phyloP scores from a whole-genome alignment of 805 yeast species.

The Yarrowia sp. region DNA sequence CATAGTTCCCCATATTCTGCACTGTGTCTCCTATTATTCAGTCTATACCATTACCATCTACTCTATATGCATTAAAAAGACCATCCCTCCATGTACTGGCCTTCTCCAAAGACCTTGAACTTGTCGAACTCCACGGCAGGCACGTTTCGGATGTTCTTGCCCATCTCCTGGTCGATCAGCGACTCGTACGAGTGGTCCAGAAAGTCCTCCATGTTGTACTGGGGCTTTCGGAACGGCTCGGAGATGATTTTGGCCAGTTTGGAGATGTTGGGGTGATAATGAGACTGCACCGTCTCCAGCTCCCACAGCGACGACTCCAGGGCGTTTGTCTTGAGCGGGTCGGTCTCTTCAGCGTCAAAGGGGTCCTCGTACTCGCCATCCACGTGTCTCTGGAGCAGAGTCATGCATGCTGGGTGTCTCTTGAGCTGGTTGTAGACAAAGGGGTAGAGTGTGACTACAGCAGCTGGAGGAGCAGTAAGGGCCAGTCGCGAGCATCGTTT shows the following conservation, averaged over 20 bases:
- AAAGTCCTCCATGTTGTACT: conserved; percentile 92
- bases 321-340: conserved; percentile 83
- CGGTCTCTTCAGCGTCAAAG: conserved; percentile 64
- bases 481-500: conserved; percentile 79
- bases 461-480: conserved; percentile 82
- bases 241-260: conserved; percentile 85
- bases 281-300: conserved; percentile 74
- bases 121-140: conserved; percentile 72
- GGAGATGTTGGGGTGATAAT: conserved; percentile 95
- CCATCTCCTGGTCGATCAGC: conserved; percentile 62
- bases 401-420: conserved; percentile 94
- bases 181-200: conserved; percentile 85
- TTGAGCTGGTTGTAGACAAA: conserved; percentile 87
- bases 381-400: conserved; percentile 67
- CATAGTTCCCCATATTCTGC: no score
- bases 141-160: conserved; percentile 48
- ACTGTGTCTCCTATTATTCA: no score
- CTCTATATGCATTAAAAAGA: conserved; percentile 30
- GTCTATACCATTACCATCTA: no score
- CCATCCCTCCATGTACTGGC: conserved; percentile 42
- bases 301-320: conserved; percentile 93
- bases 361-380: conserved; percentile 64
- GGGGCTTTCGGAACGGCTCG: conserved; percentile 88
- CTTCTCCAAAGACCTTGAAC: conserved; percentile 43
- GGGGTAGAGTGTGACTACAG: conserved; percentile 86